A percentile compares a stretch with the other conserved stretches of the same genome.
phyloP scores from a whole-genome alignment of 2,329 filamentous ascomycete genomes.

The Monosporascus sp. region DNA sequence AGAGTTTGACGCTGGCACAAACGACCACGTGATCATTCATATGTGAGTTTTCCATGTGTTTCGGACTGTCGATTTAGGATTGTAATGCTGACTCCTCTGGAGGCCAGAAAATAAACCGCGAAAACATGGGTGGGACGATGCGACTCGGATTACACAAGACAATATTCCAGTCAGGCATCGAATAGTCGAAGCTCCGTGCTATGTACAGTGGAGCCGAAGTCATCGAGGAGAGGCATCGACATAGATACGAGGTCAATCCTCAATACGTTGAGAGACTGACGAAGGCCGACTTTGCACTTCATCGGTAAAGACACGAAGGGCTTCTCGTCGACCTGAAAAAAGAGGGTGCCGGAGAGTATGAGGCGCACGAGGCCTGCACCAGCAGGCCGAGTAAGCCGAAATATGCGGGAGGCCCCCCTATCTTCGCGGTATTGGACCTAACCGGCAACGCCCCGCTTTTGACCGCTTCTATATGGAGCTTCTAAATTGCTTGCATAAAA shows the following conservation, averaged over 20 bases:
- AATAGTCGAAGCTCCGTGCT: conserved; percentile 73
- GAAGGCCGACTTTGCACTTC: conserved; percentile 64
- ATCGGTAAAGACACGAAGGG: conserved; percentile 75
- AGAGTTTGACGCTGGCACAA: conserved; percentile 50
- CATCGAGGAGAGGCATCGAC: conserved; percentile 75
- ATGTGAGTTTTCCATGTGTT: conserved; percentile 66
- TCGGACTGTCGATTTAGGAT: too few species aligned
- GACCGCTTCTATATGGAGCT: too few species aligned
- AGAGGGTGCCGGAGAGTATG: too few species aligned
- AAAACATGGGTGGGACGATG: conserved; percentile 81
- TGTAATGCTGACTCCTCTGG: too few species aligned
- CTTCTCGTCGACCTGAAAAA: too few species aligned
- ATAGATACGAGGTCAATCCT: conserved; percentile 89
- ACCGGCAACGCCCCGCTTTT: too few species aligned
- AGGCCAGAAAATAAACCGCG: conserved; percentile 9
- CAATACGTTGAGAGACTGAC: conserved; percentile 65
- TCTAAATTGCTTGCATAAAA: too few species aligned
- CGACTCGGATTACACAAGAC: conserved; percentile 71
- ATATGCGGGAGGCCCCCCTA: too few species aligned
- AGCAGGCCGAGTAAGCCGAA: too few species aligned
- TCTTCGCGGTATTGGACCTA: too few species aligned
- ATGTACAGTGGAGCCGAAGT: conserved; percentile 59
- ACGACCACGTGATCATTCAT: conserved; percentile 72
- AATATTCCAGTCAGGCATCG: conserved; percentile 67
- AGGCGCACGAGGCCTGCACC: too few species aligned